Evolutionary conservation across 441 rosid genomes (phyloP).

Genomic region (Daphne laureola): DNA sequence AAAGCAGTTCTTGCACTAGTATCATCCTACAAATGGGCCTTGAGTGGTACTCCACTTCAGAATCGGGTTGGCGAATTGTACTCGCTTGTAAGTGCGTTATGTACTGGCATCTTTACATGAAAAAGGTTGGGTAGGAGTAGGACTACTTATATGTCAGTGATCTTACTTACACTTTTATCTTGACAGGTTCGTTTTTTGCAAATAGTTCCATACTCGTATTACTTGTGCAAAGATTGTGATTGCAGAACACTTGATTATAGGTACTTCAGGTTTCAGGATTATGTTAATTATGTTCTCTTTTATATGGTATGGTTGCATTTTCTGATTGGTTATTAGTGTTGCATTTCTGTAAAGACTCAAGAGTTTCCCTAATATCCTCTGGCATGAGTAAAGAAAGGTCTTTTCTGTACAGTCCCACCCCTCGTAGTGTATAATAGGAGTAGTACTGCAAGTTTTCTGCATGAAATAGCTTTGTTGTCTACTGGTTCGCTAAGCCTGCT

Average conservation of each 20-base stretch:
- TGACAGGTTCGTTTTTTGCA: constrained; percentile 87
- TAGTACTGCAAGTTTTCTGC: too few species aligned
- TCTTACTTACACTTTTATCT: constrained; percentile 17
- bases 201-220: constrained; percentile 84
- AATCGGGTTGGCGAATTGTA: constrained; percentile 98
- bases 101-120: constrained; percentile 10
- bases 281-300: neutral
- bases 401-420: too few species aligned
- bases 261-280: constrained; percentile 28
- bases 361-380: too few species aligned
- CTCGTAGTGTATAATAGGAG: too few species aligned
- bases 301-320: neutral
- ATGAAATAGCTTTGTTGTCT: too few species aligned
- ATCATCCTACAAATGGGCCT: constrained; percentile 87
- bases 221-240: constrained; percentile 91
- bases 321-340: too few species aligned
- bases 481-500: too few species aligned
- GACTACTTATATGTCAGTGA: neutral
- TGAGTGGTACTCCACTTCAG: constrained; percentile 99
- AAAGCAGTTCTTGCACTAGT: constrained; percentile 80
- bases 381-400: too few species aligned
- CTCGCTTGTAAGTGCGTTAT: constrained; percentile 57
- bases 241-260: constrained; percentile 80
- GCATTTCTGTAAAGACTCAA: too few species aligned
- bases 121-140: neutral